Evolutionary conservation across 108 stramenopile species (phyloP).

Genomic region (Skeletonema costatum): DNA sequence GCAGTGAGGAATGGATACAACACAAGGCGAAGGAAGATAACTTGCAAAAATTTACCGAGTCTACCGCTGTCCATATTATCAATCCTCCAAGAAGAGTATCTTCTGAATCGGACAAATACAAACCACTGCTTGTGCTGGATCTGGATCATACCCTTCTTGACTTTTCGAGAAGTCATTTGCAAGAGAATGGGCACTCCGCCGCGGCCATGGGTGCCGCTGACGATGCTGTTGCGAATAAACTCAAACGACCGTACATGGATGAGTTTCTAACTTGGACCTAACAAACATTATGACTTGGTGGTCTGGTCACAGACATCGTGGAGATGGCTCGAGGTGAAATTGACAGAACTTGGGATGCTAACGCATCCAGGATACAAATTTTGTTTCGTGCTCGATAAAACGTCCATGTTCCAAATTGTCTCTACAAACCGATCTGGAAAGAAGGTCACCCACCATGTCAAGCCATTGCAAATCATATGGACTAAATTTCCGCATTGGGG

Average conservation of each 20-base stretch:
- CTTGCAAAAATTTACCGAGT: conserved; percentile 84
- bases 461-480: conserved; percentile 98
- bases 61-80: conserved; percentile 87
- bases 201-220: conserved; percentile 18
- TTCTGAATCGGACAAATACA: conserved; percentile 31
- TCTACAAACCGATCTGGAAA: conserved; percentile 67
- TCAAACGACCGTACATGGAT: conserved; percentile 91
- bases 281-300: conserved; percentile 91
- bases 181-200: conserved; percentile 29
- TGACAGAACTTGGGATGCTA: conserved; percentile 93
- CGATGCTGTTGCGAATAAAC: conserved; percentile 44
- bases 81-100: conserved; percentile 71
- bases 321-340: conserved; percentile 96
- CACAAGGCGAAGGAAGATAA: conserved; percentile 88
- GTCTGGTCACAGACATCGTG: conserved; percentile 97
- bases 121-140: conserved; percentile 92
- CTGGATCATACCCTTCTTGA: conserved; percentile 96
- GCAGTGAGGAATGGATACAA: conserved; percentile 70
- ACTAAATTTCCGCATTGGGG: conserved; percentile 88
- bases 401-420: conserved; percentile 91
- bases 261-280: conserved; percentile 82
- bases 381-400: conserved; percentile 95
- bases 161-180: conserved; percentile 69
- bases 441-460: conserved; percentile 81
- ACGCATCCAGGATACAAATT: conserved; percentile 84